These are phyloP conservation scores for Parathielavia appendiculata DNA, from an alignment of 495 filamentous ascomycete genomes.

Conservation along the genomic window DNA sequence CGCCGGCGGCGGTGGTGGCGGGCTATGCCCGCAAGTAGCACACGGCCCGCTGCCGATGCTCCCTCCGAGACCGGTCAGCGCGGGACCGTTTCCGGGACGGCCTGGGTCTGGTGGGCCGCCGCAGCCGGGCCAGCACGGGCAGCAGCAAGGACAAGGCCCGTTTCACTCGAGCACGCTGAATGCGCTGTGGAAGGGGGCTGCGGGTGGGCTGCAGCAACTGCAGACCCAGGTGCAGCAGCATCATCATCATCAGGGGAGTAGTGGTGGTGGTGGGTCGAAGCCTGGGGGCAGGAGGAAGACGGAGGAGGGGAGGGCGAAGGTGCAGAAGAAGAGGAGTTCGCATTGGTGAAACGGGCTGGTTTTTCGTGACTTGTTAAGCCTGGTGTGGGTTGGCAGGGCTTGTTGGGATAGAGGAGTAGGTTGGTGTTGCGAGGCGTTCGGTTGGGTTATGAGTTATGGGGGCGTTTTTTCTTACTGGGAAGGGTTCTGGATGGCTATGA, in stretches of 20 bases:
- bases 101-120: not conserved
- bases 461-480: not conserved
- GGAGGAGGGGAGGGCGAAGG: slow-evolving; percentile 32
- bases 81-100: slow-evolving; percentile 28
- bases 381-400: not conserved
- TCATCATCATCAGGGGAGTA: slow-evolving; percentile 11
- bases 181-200: slow-evolving; percentile 28
- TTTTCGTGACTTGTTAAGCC: not conserved
- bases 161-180: slow-evolving; percentile 26
- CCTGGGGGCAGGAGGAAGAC: slow-evolving; percentile 21
- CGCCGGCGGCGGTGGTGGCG: not conserved
- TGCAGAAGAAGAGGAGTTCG: slow-evolving; percentile 45
- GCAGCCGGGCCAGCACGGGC: not conserved
- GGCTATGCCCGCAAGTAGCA: too few relatives aligned
- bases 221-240: slow-evolving; percentile 14
- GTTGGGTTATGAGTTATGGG: not conserved
- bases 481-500: not conserved
- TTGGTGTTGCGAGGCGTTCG: not conserved
- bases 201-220: slow-evolving; percentile 13
- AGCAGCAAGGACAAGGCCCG: slow-evolving; percentile 13
- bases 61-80: slow-evolving; percentile 41
- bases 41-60: slow-evolving; percentile 23
- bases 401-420: not conserved
- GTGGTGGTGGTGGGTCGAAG: not conserved
- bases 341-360: slow-evolving; percentile 28